phyloP scores from a whole-genome alignment of 2,329 filamentous ascomycete species.

The Mycosphaerella sp. region DNA sequence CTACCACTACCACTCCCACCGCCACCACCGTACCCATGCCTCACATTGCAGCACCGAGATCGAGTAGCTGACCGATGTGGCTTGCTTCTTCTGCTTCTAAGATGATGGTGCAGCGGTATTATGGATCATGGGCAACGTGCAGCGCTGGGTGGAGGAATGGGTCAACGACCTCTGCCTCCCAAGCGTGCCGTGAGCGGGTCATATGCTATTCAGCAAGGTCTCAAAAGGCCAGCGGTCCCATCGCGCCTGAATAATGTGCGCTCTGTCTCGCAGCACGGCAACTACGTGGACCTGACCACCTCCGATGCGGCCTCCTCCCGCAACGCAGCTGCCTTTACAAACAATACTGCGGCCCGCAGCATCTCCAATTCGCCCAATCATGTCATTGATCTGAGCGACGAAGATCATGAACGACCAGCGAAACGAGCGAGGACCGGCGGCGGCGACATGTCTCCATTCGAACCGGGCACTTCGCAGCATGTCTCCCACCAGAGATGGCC shows the following conservation, averaged over 20 bases:
- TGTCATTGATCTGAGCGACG: constrained; percentile 23
- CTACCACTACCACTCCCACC: neutral
- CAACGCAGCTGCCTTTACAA: constrained; percentile 20
- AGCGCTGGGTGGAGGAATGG: constrained; percentile 4
- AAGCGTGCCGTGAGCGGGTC: constrained; percentile 27
- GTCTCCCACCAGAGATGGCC: constrained; percentile 15
- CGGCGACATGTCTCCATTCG: neutral
- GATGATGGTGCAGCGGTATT: constrained; percentile 25
- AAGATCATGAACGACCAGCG: constrained; percentile 22
- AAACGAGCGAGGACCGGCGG: constrained; percentile 25
- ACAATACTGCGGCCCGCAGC: constrained; percentile 9
- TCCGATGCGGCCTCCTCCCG: constrained; percentile 17
- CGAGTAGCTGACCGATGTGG: constrained; percentile 5
- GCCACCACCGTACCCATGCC: neutral
- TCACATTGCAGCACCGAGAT: neutral
- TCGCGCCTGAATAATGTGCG: constrained; percentile 32
- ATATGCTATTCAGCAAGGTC: constrained; percentile 21
- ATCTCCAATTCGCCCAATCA: constrained; percentile 20
- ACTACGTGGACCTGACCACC: constrained; percentile 24
- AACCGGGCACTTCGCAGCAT: constrained; percentile 10
- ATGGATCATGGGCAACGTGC: constrained; percentile 25
- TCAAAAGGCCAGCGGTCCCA: constrained; percentile 24
- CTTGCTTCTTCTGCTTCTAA: constrained; percentile 6
- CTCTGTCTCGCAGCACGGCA: constrained; percentile 27
- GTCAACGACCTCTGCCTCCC: constrained; percentile 23